These are phyloP conservation scores for Fusarium zealandicum DNA, from an alignment of 2,329 filamentous ascomycete genomes.

Conservation along the genomic window DNA sequence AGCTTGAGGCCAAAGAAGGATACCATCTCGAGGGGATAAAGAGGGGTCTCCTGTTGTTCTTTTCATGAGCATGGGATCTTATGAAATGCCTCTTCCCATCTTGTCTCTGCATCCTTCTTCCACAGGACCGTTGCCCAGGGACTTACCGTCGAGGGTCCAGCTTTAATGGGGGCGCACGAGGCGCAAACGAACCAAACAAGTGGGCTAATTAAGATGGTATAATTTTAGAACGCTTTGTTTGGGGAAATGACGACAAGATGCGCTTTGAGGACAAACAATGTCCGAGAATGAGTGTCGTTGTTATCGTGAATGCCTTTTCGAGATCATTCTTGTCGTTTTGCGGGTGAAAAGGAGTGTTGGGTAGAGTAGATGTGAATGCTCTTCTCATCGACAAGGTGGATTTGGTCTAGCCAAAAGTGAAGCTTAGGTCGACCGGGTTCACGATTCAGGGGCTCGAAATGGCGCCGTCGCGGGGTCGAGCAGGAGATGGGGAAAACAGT, in stretches of 20 bases:
- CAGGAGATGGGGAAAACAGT: background rate
- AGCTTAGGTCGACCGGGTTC: slow-evolving; percentile 9
- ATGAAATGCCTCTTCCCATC: background rate
- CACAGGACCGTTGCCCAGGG: slow-evolving; percentile 30
- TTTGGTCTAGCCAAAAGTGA: slow-evolving; percentile 1
- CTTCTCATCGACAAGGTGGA: slow-evolving; percentile 2
- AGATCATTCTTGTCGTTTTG: slow-evolving; percentile 7
- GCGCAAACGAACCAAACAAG: slow-evolving; percentile 25
- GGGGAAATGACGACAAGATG: background rate
- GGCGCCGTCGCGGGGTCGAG: slow-evolving; percentile 28
- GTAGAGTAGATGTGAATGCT: background rate
- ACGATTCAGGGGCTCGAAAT: slow-evolving; percentile 31
- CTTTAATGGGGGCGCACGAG: slow-evolving; percentile 24
- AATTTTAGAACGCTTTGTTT: slow-evolving; percentile 22
- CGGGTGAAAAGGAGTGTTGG: background rate
- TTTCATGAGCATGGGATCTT: slow-evolving; percentile 23
- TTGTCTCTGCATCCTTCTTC: slow-evolving; percentile 24
- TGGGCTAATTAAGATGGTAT: slow-evolving; percentile 31
- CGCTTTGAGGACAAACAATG: background rate
- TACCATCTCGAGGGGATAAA: slow-evolving; percentile 53
- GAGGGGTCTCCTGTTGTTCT: slow-evolving; percentile 3
- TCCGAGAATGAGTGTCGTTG: background rate
- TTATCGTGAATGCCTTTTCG: background rate
- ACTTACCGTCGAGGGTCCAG: slow-evolving; percentile 32
- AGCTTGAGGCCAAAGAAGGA: slow-evolving; percentile 66